Base-by-base conservation (phyloP, 768 basidiomycete species). In the Serendipita sp. region DNA sequence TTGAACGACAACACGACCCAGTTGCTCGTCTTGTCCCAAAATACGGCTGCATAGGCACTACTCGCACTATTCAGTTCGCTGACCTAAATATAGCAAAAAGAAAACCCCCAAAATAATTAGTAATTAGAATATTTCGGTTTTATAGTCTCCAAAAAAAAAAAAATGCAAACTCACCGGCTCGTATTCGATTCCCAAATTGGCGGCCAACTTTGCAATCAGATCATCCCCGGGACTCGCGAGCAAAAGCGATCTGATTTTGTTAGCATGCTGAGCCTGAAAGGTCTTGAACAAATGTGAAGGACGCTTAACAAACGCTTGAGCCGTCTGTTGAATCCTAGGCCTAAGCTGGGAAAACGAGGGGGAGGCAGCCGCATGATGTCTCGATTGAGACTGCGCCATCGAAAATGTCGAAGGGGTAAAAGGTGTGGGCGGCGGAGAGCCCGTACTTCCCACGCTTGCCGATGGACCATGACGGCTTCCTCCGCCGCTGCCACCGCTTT, bases 1-100 rank as follows among this genome's bases (percentile, higher is more conserved):
- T 68, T 69, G 66, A 67, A 69, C 3, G 68, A 66, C 11, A 67
- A 58, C 16, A 69, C 65, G 62, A 69, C 67, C 65, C 66, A 69
- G 13, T 66, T 69, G 10, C 58, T 50, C 16, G 37, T 62, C 16
- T 68, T 66, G 52, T 69, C 68, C 63, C 63, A 69, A 55, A 69
- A 69, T 33, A 69, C 44, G 13, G 66, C 69, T 48, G 68, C 68
- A 60, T 63, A 67, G 3, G 66, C 65, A 46, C 60, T 63, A 37
- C 63, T 65, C 3, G 63, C 62, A 46, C 66, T 66, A 46, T 69
- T 68, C 18, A 69, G 44, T 40, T 69, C 68, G 27, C 64, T 66
- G 44, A 68, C 37, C 37, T 40, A 23, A 2, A 6, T 13, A 40
- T 40, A 40, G 5, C 37, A 40, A 40, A 40, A 23, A 23, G 23